These are phyloP conservation scores for Entomortierella chlamydospora DNA, from an alignment of 192 early-diverging fungal species.

Conservation along the genomic window DNA sequence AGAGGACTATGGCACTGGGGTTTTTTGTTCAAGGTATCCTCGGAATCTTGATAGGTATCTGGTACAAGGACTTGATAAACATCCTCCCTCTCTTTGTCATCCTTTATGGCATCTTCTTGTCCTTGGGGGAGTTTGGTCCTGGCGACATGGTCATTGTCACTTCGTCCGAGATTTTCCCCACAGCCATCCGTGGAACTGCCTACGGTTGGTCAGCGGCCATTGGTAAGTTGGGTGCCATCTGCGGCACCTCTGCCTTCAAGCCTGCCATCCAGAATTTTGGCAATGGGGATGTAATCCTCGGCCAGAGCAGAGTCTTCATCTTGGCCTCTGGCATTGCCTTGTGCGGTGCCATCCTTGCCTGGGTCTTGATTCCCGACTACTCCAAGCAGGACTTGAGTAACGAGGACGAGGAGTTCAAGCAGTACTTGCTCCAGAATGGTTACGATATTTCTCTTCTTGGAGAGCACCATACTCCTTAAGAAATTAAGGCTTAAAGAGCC, in stretches of 20 bases:
- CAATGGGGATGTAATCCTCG: conserved; percentile 38
- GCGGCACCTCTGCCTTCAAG: conserved; percentile 60
- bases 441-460: conserved; percentile 32
- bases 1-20: conserved; percentile 64
- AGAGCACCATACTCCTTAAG: too few relatives aligned
- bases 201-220: conserved; percentile 61
- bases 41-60: conserved; percentile 62
- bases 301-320: conserved; percentile 55
- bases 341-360: conserved; percentile 49
- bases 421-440: conserved; percentile 61
- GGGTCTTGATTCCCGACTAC: conserved; percentile 59
- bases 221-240: conserved; percentile 42
- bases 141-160: conserved; percentile 53
- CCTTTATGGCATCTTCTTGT: conserved; percentile 61
- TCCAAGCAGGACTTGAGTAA: conserved; percentile 47
- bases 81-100: conserved; percentile 64
- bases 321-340: conserved; percentile 55
- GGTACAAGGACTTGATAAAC: conserved; percentile 46
- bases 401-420: conserved; percentile 56
- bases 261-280: conserved; percentile 49
- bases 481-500: too few relatives aligned
- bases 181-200: conserved; percentile 58
- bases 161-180: conserved; percentile 60
- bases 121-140: conserved; percentile 5
- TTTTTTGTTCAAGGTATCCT: conserved; percentile 62